Conservation (phyloP, 2,329 filamentous ascomycete genomes). For the Amauroascus verrucosus region DNA sequence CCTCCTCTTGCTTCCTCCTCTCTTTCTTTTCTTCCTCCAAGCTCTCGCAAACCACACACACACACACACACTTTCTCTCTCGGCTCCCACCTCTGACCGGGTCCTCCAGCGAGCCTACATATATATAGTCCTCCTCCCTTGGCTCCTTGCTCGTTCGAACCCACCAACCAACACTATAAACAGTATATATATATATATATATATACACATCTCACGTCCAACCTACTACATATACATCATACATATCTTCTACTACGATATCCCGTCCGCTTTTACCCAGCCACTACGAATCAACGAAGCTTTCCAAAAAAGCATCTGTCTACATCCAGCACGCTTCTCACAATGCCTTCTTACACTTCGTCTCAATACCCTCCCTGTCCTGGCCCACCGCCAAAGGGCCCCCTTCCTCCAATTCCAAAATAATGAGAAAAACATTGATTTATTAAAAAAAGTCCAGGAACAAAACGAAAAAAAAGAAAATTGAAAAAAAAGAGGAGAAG, state of each 20-base stretch:
- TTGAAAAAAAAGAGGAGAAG: neutral
- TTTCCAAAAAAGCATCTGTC: neutral
- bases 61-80: neutral
- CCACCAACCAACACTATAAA: too few species aligned
- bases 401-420: constrained; percentile 19
- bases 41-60: neutral
- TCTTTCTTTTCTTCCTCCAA: neutral
- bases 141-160: too few species aligned
- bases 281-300: too few species aligned
- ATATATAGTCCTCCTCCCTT: too few species aligned
- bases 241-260: too few species aligned
- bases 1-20: neutral
- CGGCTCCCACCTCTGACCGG: neutral
- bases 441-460: too few species aligned
- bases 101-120: neutral
- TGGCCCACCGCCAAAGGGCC: constrained; percentile 19
- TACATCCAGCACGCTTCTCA: constrained; percentile 3
- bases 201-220: too few species aligned
- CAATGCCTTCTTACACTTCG: constrained; percentile 18
- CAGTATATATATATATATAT: too few species aligned
- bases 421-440: constrained; percentile 8
- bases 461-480: neutral
- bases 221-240: too few species aligned
- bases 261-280: too few species aligned
- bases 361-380: constrained; percentile 20